Conservation (phyloP, 352 stramenopile species). For the Globisporangium cederbergense region DNA sequence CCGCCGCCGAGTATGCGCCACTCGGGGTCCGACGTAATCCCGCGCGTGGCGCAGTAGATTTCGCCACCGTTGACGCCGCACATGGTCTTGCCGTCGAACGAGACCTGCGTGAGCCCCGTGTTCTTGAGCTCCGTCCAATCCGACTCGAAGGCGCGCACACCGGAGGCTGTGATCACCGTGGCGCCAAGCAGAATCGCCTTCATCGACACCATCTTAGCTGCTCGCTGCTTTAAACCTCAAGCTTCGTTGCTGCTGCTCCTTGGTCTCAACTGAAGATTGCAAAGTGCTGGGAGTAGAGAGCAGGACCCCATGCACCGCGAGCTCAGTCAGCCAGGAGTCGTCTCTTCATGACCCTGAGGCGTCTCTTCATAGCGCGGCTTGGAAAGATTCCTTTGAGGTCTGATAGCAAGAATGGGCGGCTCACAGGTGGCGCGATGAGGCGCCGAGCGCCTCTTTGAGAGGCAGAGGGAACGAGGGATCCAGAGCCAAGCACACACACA, state of each 20-base stretch:
- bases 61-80: constrained; percentile 11
- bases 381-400: not conserved
- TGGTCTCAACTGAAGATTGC: constrained; percentile 8
- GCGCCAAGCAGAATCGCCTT: constrained; percentile 11
- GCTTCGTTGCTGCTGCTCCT: not conserved
- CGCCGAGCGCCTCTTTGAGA: not conserved
- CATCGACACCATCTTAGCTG: constrained; percentile 14
- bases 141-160: constrained; percentile 1
- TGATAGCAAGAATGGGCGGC: not conserved
- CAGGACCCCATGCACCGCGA: not conserved
- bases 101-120: constrained; percentile 7
- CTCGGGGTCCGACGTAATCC: not conserved
- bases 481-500: not conserved
- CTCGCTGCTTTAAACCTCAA: not conserved
- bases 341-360: not conserved
- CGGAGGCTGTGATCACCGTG: not conserved
- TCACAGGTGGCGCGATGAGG: not conserved
- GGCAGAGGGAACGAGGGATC: not conserved
- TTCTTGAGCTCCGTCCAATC: constrained; percentile 10
- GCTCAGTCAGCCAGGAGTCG: not conserved
- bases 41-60: constrained; percentile 14
- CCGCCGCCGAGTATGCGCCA: not conserved
- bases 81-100: constrained; percentile 18
- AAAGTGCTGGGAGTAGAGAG: not conserved
- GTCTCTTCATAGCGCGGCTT: not conserved